Conservation (phyloP, 208 protist species). For the Crithidia expoeki region DNA sequence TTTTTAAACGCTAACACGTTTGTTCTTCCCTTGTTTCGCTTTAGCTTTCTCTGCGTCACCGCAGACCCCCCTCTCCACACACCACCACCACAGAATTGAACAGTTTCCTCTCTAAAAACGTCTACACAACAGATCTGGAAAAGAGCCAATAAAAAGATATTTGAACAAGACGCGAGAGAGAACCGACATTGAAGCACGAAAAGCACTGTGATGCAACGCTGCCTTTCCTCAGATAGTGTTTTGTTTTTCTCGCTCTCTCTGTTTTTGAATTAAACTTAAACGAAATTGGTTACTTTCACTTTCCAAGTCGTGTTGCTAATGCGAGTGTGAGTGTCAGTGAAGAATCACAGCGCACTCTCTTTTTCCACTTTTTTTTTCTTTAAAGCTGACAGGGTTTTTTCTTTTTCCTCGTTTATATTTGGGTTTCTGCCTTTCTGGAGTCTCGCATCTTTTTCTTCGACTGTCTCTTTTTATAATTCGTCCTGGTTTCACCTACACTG, state of each 20-base stretch:
- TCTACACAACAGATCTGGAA: neutral
- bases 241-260: neutral
- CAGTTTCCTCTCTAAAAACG: neutral
- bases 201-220: too few species aligned
- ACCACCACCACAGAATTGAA: too few species aligned
- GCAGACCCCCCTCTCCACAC: slow-evolving; percentile 11
- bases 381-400: neutral
- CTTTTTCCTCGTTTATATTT: slow-evolving; percentile 1
- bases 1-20: neutral
- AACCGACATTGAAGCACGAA: too few species aligned
- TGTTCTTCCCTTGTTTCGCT: neutral
- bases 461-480: neutral
- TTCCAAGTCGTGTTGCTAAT: neutral
- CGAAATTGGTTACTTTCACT: neutral
- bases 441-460: neutral
- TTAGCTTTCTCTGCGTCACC: slow-evolving; percentile 2
- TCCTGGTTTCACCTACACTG: neutral
- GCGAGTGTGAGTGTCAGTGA: neutral
- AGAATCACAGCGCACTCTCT: neutral
- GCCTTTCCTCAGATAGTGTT: neutral
- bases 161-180: too few species aligned
- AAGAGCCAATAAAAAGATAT: too few species aligned
- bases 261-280: too few species aligned
- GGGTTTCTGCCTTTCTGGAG: neutral
- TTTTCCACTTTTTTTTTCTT: neutral